A percentile compares a stretch with the other conserved stretches of the same genome.
phyloP scores from a whole-genome alignment of 202 grass and related monocot genomes.

The Digitaria exilis region DNA sequence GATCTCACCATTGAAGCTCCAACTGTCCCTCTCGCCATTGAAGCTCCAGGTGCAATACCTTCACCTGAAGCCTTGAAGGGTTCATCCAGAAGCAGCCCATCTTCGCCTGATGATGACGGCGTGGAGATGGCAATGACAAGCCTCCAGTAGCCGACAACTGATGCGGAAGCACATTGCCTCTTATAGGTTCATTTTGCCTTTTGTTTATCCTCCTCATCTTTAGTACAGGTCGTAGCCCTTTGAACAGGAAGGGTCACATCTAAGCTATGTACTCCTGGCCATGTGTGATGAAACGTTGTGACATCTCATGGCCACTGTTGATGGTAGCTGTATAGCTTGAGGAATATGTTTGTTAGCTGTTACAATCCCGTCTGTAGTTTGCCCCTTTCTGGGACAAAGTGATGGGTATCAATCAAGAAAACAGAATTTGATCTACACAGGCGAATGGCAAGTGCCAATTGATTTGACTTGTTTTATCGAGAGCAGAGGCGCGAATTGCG shows the following conservation, averaged over 20 bases:
- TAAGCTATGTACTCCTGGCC: background rate
- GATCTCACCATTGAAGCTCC: background rate
- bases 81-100: background rate
- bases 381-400: background rate
- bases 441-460: too few species aligned
- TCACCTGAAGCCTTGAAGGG: slow-evolving; percentile 27
- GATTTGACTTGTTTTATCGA: too few species aligned
- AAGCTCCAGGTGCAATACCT: background rate
- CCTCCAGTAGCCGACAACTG: slow-evolving; percentile 1
- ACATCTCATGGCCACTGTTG: background rate
- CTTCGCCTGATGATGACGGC: background rate
- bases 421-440: background rate
- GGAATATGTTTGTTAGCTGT: background rate
- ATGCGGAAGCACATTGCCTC: background rate
- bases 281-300: background rate
- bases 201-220: background rate
- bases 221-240: background rate
- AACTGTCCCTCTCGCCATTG: background rate
- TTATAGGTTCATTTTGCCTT: background rate
- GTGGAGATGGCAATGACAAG: background rate
- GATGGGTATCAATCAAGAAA: background rate
- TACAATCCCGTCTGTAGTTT: background rate
- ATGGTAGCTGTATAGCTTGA: background rate
- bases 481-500: background rate
- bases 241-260: background rate